Evolutionary conservation across 306 rosid genomes (phyloP).

Genomic region (Albizia julibrissin): DNA sequence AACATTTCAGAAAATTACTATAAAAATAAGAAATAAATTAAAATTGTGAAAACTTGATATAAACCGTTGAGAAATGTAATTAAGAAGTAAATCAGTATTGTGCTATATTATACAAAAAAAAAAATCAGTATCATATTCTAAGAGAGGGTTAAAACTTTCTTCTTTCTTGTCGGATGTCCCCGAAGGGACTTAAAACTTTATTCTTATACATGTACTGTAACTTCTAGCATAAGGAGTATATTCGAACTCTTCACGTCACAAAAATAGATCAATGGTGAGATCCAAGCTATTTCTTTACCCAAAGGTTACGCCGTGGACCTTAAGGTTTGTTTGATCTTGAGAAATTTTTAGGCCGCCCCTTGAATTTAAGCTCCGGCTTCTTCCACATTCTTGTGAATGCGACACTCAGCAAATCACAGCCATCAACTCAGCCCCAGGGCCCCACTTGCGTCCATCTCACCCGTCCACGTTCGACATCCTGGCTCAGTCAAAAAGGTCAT

Average conservation of each 20-base stretch:
- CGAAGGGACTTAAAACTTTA: too few relatives aligned
- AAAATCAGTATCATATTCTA: too few relatives aligned
- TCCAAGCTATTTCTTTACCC: neutral
- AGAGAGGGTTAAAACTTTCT: too few relatives aligned
- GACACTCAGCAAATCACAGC: slow-evolving; percentile 21
- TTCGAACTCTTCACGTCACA: neutral
- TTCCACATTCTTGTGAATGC: neutral
- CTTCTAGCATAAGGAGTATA: neutral
- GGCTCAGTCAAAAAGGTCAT: slow-evolving; percentile 57
- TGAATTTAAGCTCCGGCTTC: slow-evolving; percentile 23
- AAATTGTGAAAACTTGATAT: too few relatives aligned
- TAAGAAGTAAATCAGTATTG: too few relatives aligned
- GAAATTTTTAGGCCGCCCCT: slow-evolving; percentile 55
- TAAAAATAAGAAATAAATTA: too few relatives aligned
- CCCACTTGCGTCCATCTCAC: slow-evolving; percentile 37
- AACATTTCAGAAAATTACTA: too few relatives aligned
- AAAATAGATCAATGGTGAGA: neutral
- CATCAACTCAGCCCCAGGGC: slow-evolving; percentile 32
- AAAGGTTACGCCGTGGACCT: neutral
- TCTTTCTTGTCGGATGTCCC: too few relatives aligned
- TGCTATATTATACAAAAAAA: too few relatives aligned
- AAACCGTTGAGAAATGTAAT: too few relatives aligned
- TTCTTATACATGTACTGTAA: too few relatives aligned
- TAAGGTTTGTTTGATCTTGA: slow-evolving; percentile 1
- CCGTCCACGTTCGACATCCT: slow-evolving; percentile 48